Conservation (phyloP, 345 rosid species). For the Combretum micranthum region DNA sequence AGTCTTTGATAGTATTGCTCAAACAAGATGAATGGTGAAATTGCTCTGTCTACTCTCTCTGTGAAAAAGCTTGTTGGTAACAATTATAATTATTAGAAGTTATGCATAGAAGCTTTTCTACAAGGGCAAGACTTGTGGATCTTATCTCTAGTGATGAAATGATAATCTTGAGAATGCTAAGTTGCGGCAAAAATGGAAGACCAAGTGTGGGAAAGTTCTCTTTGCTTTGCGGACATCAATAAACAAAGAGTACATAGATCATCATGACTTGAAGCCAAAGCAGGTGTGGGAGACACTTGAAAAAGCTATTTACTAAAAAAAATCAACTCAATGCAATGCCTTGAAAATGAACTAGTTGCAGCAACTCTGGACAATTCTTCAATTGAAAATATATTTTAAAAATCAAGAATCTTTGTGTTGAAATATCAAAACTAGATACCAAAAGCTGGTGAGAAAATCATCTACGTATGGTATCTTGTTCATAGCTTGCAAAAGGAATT, state of each 20-base stretch:
- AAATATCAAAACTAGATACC: conserved; percentile 9
- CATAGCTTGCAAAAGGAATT: conserved; percentile 4
- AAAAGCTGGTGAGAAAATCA: background rate
- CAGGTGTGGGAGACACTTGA: too few relatives aligned
- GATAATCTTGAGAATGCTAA: background rate
- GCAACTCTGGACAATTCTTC: conserved; percentile 1
- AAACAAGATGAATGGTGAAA: too few relatives aligned
- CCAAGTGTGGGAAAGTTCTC: background rate
- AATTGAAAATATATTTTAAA: conserved; percentile 5
- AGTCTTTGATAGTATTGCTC: too few relatives aligned
- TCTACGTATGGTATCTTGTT: conserved; percentile 1
- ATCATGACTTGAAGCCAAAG: conserved; percentile 3
- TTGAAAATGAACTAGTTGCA: conserved; percentile 7
- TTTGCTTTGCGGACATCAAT: conserved; percentile 5
- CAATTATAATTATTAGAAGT: conserved; percentile 4
- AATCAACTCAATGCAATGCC: background rate
- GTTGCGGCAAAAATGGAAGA: background rate
- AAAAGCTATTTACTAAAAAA: conserved; percentile 2
- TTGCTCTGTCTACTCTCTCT: too few relatives aligned
- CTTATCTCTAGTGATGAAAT: background rate
- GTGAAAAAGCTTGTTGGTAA: conserved; percentile 4
- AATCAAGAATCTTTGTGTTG: background rate
- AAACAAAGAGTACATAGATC: conserved; percentile 11
- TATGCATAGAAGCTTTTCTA: conserved; percentile 5
- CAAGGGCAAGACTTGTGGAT: conserved; percentile 7